Evolutionary conservation across 139 green algal species (phyloP), one percentile per base, ranked within the genome.

Genomic region (Trebouxia sp.): DNA sequence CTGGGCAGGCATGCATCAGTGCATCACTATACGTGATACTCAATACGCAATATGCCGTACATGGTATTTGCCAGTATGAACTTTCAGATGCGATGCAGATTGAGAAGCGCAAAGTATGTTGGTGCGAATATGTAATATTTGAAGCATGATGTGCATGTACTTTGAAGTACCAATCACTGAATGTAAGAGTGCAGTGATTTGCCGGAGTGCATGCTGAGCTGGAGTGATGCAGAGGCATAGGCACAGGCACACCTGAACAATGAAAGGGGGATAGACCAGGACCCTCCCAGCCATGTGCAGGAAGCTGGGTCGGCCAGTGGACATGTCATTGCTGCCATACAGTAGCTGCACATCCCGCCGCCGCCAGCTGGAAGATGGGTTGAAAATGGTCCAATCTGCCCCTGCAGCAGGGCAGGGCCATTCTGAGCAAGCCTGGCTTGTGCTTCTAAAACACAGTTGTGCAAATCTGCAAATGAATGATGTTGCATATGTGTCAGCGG

Each of bases 301-400:
- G 58, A 69, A 69, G 58, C 58, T 69, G 28, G 58, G 58, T 69
- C 28, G 58, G 9, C 58, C 58, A 69, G 58, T 69, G 24, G 58
- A 42, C 58, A 69, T 69, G 58, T 69, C 58, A 69, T 69, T 69
- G 39, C 1, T 12, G 11, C 58, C 58, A 24, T 69, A 69, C 41
- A 69, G 24, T 0, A 42, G 58, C 30, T 69, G 58, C 30, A 69
- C 58, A 69, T 69, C 58, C 28, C 24, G 39, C 30, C 58, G 58
- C 30, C 24, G 28, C 58, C 58, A 69, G 20, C 7, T 42, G 30
- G 6, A 69, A 24, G 58, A 30, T 69, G 58, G 58, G 58, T 69
- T 69, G 28, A 69, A 42, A 69, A 69, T 42, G 1, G 22, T 69
- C 58, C 58, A 69, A n/a, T 69, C 58, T 69, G 58, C 58, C 58